phyloP scores from a whole-genome alignment of 805 yeast genomes.

The Metschnikowia noctiluminum region DNA sequence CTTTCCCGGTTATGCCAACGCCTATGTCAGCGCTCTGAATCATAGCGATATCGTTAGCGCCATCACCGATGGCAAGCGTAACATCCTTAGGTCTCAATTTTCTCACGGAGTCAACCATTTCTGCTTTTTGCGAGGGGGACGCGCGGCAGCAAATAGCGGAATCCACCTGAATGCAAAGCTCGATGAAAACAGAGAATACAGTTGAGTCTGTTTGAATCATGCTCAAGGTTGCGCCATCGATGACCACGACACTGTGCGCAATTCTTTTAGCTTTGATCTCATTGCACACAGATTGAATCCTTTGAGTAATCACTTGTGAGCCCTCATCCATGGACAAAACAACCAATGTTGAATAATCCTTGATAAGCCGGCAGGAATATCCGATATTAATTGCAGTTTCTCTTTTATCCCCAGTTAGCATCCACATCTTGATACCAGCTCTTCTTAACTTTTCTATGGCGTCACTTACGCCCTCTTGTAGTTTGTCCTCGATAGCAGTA shows the following conservation, averaged over 20 bases:
- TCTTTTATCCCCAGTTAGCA: slow-evolving; percentile 96
- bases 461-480: slow-evolving; percentile 96
- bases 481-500: slow-evolving; percentile 94
- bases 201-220: slow-evolving; percentile 72
- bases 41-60: slow-evolving; percentile 99
- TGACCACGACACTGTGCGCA: slow-evolving; percentile 92
- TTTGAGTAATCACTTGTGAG: slow-evolving; percentile 56
- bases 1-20: slow-evolving; percentile 94
- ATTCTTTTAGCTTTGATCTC: slow-evolving; percentile 70
- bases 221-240: slow-evolving; percentile 87
- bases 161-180: slow-evolving; percentile 81
- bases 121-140: slow-evolving; percentile 93
- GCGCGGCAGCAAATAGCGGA: slow-evolving; percentile 96
- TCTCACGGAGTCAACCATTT: slow-evolving; percentile 80
- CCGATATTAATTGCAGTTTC: slow-evolving; percentile 98
- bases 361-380: slow-evolving; percentile 86
- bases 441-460: slow-evolving; percentile 86
- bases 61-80: slow-evolving; percentile 96
- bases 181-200: slow-evolving; percentile 71
- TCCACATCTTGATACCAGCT: slow-evolving; percentile 96
- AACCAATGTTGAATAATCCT: slow-evolving; percentile 88
- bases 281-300: slow-evolving; percentile 70
- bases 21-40: slow-evolving; percentile 98
- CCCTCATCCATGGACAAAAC: slow-evolving; percentile 51
- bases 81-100: slow-evolving; percentile 64